Conservation (phyloP, 1,139 yeast species). For the Torulaspora globosa region DNA sequence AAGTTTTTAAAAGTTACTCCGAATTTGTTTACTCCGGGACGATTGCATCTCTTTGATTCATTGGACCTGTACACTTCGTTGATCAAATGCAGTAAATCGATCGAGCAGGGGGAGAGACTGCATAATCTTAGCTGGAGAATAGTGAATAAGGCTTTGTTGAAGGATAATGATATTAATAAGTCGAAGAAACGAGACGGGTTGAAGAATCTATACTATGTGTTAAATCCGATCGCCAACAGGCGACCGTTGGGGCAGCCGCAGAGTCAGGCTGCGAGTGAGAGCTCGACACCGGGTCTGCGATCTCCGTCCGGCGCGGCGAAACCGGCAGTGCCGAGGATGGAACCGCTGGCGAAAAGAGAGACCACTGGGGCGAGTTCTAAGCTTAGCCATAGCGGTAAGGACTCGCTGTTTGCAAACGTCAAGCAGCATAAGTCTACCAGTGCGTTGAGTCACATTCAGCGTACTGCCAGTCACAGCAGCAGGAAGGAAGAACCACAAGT, state of each 20-base stretch:
- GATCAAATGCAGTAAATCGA: conserved; percentile 24
- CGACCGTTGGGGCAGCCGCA: conserved; percentile 6
- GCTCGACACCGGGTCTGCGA: conserved; percentile 6
- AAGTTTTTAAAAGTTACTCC: conserved; percentile 34
- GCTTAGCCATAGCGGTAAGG: background rate
- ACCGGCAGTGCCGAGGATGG: conserved; percentile 3
- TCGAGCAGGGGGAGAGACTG: conserved; percentile 36
- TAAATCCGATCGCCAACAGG: conserved; percentile 24
- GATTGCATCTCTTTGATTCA: conserved; percentile 32
- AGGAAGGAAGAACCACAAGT: conserved; percentile 24
- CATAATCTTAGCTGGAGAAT: conserved; percentile 37
- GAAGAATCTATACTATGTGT: conserved; percentile 32
- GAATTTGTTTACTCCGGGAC: conserved; percentile 34
- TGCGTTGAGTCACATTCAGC: conserved; percentile 7
- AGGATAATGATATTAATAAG: conserved; percentile 29
- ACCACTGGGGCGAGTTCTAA: background rate
- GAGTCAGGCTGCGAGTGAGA: background rate
- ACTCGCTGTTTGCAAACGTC: conserved; percentile 7
- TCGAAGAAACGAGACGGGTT: conserved; percentile 37
- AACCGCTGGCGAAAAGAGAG: conserved; percentile 3
- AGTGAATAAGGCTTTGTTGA: conserved; percentile 33
- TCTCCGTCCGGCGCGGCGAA: conserved; percentile 1
- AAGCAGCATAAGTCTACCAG: conserved; percentile 12
- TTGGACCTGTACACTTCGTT: conserved; percentile 32
- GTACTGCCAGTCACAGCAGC: background rate